phyloP scores from a whole-genome alignment of 2,329 filamentous ascomycete species.

The Conoideocrella luteorostrata region DNA sequence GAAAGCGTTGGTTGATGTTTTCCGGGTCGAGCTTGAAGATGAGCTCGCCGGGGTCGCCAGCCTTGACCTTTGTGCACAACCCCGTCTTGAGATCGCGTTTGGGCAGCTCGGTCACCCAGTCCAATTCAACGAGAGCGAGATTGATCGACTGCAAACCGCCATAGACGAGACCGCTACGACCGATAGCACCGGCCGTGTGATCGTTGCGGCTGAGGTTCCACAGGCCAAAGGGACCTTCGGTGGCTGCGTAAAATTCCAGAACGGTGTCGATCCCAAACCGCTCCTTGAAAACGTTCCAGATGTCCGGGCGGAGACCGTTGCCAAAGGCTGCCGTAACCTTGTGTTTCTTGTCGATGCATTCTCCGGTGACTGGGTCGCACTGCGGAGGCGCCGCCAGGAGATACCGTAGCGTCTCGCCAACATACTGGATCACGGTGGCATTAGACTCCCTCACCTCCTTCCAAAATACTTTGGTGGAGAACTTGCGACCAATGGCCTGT shows the following conservation, averaged over 20 bases:
- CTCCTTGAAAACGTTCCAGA: slow-evolving; percentile 78
- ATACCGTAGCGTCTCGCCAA: slow-evolving; percentile 82
- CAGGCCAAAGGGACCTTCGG: slow-evolving; percentile 61
- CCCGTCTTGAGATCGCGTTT: slow-evolving; percentile 62
- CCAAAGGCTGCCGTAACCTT: slow-evolving; percentile 70
- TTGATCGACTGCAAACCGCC: slow-evolving; percentile 43
- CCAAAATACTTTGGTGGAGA: slow-evolving; percentile 74
- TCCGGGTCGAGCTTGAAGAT: slow-evolving; percentile 62
- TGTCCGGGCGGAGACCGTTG: slow-evolving; percentile 78
- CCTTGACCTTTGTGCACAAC: slow-evolving; percentile 53
- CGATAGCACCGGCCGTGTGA: slow-evolving; percentile 70
- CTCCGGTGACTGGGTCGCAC: slow-evolving; percentile 55
- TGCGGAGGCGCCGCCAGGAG: slow-evolving; percentile 62
- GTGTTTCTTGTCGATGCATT: slow-evolving; percentile 66
- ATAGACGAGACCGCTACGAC: slow-evolving; percentile 60
- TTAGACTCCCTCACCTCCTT: slow-evolving; percentile 62
- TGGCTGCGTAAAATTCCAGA: slow-evolving; percentile 76
- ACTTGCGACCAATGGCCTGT: slow-evolving; percentile 67
- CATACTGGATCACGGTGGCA: slow-evolving; percentile 77
- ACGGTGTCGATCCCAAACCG: slow-evolving; percentile 70
- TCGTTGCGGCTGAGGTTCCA: slow-evolving; percentile 72
- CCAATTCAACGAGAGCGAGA: slow-evolving; percentile 59
- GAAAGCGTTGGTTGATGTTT: slow-evolving; percentile 60
- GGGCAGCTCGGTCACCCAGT: slow-evolving; percentile 64
- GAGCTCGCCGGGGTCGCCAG: slow-evolving; percentile 67